Evolutionary conservation across 1,284 basidiomycete species (phyloP), one percentile per base, ranked within the genome.

Genomic region (Schizophyllum commune): DNA sequence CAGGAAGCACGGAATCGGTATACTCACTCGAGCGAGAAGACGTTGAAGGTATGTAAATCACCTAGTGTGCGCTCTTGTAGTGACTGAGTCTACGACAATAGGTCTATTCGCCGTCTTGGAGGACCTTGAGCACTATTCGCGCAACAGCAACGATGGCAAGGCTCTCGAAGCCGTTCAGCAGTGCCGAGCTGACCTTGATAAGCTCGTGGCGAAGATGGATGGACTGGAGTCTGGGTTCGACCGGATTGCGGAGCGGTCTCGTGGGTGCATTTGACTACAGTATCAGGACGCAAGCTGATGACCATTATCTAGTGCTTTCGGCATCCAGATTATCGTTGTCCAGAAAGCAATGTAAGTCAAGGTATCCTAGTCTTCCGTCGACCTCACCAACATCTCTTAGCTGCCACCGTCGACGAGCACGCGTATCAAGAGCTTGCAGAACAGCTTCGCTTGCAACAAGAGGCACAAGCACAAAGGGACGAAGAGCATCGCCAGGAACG

Each of bases 211-310:
- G 22, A 88, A 85, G 71, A 91, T 95, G 83, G 89, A 94, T 65
- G 78, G 78, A 22, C 75, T 93, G 11, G 89, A 91, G 68, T 72
- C 82, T 0, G 85, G 86, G 2, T 92, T 94, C 68, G 92, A 94
- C 66, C 81, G 84, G 62, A 86, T 93, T 66, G 88, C 89, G 15
- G 91, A 92, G 68, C 81, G 86, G 55, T 89, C 90, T 61, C 73
- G 91, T 92, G 69, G 63, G 88, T 80, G 27, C 34, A 21, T 52
- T 19, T 55, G 34, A 61, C 51, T 57, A 56, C 34, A 19, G 27
- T 55, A 52, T 54, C 60, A 51, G 55, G 52, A 61, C 55, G 32
- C 58, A 58, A 56, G 32, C 58, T 56, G 59, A 54, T 33, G 22
- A n/a, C 34, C 22, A 58, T 27, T 27, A 61, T 63, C 15, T 57